A percentile compares a stretch with the other conserved stretches of the same genome.
Conservation (phyloP, 805 yeast genomes). For the Yueomyces sp. region DNA sequence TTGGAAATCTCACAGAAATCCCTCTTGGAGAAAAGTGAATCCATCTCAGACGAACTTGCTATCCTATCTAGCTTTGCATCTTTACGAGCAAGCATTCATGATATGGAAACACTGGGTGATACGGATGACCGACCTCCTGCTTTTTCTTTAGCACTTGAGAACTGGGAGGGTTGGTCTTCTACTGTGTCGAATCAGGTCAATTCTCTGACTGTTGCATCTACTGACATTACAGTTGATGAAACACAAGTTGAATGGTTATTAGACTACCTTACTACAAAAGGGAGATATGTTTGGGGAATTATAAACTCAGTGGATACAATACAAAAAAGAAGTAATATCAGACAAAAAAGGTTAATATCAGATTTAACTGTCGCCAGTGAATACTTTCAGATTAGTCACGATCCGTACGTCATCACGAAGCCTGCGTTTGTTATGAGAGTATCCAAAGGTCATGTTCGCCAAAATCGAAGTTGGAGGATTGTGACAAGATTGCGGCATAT, state of each 20-base stretch:
- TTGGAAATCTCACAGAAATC: conserved; percentile 11
- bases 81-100: conserved; percentile 8
- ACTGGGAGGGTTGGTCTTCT: conserved; percentile 19
- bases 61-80: conserved; percentile 9
- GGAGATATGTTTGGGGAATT: conserved; percentile 3
- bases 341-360: conserved; percentile 27
- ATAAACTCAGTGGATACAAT: conserved; percentile 1
- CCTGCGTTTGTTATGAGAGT: conserved; percentile 75
- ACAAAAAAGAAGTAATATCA: conserved; percentile 4
- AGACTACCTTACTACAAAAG: conserved; percentile 8
- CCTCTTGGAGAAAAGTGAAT: conserved; percentile 9
- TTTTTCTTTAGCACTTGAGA: conserved; percentile 15
- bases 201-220: conserved; percentile 19
- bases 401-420: conserved; percentile 80
- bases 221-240: conserved; percentile 21
- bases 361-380: conserved; percentile 36
- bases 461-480: conserved; percentile 79
- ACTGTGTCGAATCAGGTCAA: conserved; percentile 7
- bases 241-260: conserved; percentile 26
- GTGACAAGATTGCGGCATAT: conserved; percentile 70
- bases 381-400: conserved; percentile 48
- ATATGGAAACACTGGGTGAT: not conserved
- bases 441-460: conserved; percentile 59
- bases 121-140: conserved; percentile 16
- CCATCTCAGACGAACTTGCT: conserved; percentile 6